Evolutionary conservation across 352 stramenopile species (phyloP).

Genomic region (Pythium coloratum): DNA sequence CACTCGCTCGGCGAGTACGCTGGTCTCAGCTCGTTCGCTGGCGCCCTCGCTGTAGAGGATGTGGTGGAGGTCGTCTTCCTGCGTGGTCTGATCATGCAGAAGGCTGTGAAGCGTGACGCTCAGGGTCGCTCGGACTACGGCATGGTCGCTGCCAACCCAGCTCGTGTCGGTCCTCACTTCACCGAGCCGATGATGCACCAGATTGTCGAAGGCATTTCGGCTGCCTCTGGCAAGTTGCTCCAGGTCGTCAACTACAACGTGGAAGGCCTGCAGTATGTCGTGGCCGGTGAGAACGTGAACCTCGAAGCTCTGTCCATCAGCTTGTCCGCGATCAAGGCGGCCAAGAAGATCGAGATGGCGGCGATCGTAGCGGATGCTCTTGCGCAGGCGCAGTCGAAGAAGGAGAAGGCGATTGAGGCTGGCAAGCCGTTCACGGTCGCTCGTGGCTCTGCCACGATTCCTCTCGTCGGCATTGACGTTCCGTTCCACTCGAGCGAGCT

Average conservation of each 20-base stretch:
- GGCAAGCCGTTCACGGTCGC: conserved; percentile 65
- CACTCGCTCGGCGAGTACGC: conserved; percentile 91
- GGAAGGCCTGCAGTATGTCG: conserved; percentile 80
- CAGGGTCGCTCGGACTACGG: conserved; percentile 78
- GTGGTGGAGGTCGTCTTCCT: conserved; percentile 85
- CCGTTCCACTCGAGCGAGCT: conserved; percentile 89
- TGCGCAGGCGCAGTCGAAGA: conserved; percentile 51
- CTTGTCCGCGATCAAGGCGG: conserved; percentile 49
- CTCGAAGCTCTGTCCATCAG: conserved; percentile 75
- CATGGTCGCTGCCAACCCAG: conserved; percentile 87
- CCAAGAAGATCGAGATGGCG: conserved; percentile 38
- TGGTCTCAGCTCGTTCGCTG: conserved; percentile 75
- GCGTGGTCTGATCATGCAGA: conserved; percentile 52
- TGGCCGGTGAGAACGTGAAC: conserved; percentile 81
- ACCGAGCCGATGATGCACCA: conserved; percentile 66
- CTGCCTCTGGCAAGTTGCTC: conserved; percentile 63
- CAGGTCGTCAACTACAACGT: conserved; percentile 92
- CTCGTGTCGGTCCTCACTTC: conserved; percentile 67
- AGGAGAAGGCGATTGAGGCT: conserved; percentile 52
- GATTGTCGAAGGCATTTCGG: conserved; percentile 68
- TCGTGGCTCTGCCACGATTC: conserved; percentile 79
- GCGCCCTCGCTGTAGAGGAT: conserved; percentile 65
- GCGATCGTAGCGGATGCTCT: conserved; percentile 59
- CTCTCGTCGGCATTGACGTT: conserved; percentile 86
- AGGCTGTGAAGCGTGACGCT: conserved; percentile 41